Evolutionary conservation across 768 basidiomycete species (phyloP), one percentile per base, ranked within the genome.

Genomic region (Mycena galericulata): DNA sequence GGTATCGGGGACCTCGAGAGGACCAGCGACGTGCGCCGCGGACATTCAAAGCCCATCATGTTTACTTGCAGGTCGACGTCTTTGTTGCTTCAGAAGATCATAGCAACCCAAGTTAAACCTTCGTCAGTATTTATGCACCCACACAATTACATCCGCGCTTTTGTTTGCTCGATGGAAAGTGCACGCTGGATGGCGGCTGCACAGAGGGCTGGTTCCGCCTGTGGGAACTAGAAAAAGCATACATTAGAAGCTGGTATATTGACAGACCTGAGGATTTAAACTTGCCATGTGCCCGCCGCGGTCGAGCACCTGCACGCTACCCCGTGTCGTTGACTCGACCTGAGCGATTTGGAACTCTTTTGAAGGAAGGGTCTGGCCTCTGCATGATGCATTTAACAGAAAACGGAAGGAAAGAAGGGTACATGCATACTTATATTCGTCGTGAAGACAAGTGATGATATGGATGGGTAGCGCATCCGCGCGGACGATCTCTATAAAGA

Each of bases 241-340:
- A 10, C n/a, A 40, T n/a, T 40, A 24, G 55, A 9, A 29, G 40
- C 20, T 40, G 22, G 20, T 17, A 27, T 51, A 62, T 47, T n/a
- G n/a, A n/a, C n/a, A n/a, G n/a, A n/a, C n/a, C n/a, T n/a, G n/a
- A 26, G 17, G 24, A 29, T 36, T 64, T 22, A 64, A 29, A n/a
- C 57, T 51, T 9, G 54, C 65, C 65, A 66, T 66, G 57, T 66
- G 65, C n/a, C 65, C 65, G 12, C 65, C 65, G 24, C 55, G 54
- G 34, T 66, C 65, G 11, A 66, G 32, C 15, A 66, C 18, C 36
- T 66, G 65, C 20, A 66, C 57, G n/a, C 57, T 66, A 12, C 65
- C 65, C 43, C 50, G 47, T 12, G 65, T 53, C 40, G 57, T 59
- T n/a, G 49, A 43, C 57, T 59, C 49, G 29, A 66, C 50, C n/a